Base-by-base conservation (phyloP, 2,329 filamentous ascomycete genomes). In the Blumeria hordei region DNA sequence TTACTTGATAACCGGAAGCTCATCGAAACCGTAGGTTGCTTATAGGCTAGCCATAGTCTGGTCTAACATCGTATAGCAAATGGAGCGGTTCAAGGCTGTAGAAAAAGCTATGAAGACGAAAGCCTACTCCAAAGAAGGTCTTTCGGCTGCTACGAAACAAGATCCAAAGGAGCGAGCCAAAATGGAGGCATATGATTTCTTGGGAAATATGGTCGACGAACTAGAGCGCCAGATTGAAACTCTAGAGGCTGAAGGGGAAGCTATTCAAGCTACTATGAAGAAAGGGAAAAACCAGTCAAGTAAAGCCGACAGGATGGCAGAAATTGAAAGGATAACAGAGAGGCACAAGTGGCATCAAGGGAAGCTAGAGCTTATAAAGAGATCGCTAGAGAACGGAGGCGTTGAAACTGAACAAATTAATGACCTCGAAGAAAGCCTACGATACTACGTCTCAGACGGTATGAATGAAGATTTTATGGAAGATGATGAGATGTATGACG, bases 31-130 rank as follows among this genome's bases (percentile, higher is more conserved):
- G 90, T 96, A 63, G n/a, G 62, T 59, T 33, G 44, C 36, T 16
- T 11, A 35, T 58, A 36, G 37, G 55, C 53, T 57, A 37, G 34
- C 49, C 16, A 35, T 54, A 41, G 58, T 58, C 54, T 57, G 54
- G 52, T 60, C 63, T 65, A 60, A 66, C 58, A 14, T 21, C 52
- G 67, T 70, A 68, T 71, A 92, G 86, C 83, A 90, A 85, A 98
- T 98, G 92, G 92, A 98, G 71, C 88, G 87, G 65, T 98, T 98
- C 78, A 98, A 98, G 73, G 90, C 88, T n/a, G 92, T 98, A 54
- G 92, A 98, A 70, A 98, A 98, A 74, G 92, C 94, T 65, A 96
- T 98, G 92, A 98, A 98, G 75, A 98, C 92, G 56, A 98, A 98
- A 70, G 92, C 92, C 58, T 98, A 94, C 71, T 96, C 92, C 59